Evolutionary conservation across 108 stramenopile genomes (phyloP), one percentile per base, ranked within the genome.

Genomic region (Pseudonitzschia pungens): DNA sequence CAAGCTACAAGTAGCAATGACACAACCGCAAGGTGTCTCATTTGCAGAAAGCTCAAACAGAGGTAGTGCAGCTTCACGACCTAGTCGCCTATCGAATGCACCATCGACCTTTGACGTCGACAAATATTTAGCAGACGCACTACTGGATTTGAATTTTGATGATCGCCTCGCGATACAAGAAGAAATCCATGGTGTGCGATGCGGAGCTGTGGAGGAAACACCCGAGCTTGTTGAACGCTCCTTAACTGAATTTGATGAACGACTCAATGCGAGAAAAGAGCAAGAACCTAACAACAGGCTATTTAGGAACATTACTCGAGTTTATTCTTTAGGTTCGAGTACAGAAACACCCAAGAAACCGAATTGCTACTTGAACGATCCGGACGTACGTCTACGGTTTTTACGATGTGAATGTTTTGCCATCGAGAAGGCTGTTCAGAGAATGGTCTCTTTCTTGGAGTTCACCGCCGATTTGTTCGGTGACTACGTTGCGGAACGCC

Each of bases 401-500:
- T 59, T 73, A n/a, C 32, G 72, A 41, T 42, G 29, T 12, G 32
- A 57, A 31, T 22, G n/a, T 12, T 54, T 51, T 36, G 64, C 63
- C 33, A 24, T 50, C 18, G 52, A 36, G 18, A 29, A 52, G 20
- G 72, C 72, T 33, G 72, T 48, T 3, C 11, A 40, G 20, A 58
- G 59, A 18, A 65, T 73, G 48, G 32, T 65, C 18, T 52, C 9
- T 22, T 73, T 73, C 52, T 53, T 73, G 28, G 43, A 73, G 24
- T 63, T 58, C 31, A 31, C 41, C 14, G 59, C 52, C 27, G 71
- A 65, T 53, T 64, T 77, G 6, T 77, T 73, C 27, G 72, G 72
- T 14, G 52, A 22, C 16, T 32, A 65, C 29, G 52, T 42, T 18
- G 24, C 64, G 21, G 62, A 40, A 16, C 45, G 72, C 28, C 58